A percentile compares a stretch with the other conserved stretches of the same genome.
phyloP scores from a whole-genome alignment of 2,329 filamentous ascomycete species.

The Coniella vitis region DNA sequence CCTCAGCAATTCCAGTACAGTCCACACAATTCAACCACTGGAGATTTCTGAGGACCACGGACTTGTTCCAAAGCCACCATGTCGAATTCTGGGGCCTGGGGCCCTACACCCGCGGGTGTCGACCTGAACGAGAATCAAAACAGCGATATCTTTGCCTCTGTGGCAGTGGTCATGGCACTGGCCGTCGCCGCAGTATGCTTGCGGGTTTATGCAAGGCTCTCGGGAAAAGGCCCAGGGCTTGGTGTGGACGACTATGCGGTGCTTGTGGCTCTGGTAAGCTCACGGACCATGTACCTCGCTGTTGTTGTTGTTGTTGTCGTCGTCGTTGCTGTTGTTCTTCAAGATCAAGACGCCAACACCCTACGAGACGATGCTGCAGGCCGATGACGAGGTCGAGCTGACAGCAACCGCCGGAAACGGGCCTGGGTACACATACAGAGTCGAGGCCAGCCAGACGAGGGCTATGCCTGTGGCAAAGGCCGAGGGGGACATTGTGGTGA shows the following conservation, averaged over 20 bases:
- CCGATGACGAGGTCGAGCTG: no score
- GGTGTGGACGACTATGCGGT: background rate
- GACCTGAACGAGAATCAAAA: background rate
- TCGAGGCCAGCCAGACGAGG: no score
- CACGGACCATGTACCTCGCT: background rate
- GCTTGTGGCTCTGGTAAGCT: background rate
- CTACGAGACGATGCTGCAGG: no score
- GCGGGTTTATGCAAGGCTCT: background rate
- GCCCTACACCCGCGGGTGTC: background rate
- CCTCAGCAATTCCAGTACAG: no score
- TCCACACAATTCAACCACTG: no score
- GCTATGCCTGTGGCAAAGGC: no score
- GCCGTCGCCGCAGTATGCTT: background rate
- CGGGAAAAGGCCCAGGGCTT: background rate
- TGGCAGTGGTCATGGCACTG: background rate
- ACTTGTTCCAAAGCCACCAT: background rate
- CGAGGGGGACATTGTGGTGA: no score
- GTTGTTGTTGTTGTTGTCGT: background rate
- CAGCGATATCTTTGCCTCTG: background rate
- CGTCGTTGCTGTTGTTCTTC: background rate
- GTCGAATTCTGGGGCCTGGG: background rate
- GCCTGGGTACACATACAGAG: no score
- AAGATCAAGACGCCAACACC: constrained; percentile 10
- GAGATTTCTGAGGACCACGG: no score
- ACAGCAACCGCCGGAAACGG: no score